These are phyloP conservation scores for Ophiobolus disseminans DNA, from an alignment of 2,329 filamentous ascomycete genomes.

Conservation along the genomic window DNA sequence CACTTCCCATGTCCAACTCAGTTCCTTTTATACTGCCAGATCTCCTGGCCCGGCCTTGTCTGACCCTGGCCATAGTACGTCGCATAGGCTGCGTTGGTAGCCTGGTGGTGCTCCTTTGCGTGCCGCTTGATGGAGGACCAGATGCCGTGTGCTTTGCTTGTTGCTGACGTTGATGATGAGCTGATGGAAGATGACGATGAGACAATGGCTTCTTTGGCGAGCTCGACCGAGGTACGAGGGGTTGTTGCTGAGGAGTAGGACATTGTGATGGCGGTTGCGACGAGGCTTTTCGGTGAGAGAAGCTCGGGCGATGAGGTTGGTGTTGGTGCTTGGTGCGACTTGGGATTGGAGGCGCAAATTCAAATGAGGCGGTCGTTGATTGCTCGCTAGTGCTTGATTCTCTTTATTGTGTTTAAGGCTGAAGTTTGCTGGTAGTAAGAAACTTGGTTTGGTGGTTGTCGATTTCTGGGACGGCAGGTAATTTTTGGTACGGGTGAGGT, in stretches of 20 bases:
- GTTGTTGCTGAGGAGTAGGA: constrained; percentile 23
- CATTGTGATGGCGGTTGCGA: constrained; percentile 7
- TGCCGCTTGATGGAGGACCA: constrained; percentile 28
- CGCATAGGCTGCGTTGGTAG: constrained; percentile 27
- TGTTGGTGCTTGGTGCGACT: not conserved
- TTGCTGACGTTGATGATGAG: constrained; percentile 3
- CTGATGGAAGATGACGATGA: constrained; percentile 8
- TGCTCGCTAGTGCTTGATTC: too few relatives aligned
- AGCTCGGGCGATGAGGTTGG: not conserved
- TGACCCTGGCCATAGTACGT: constrained; percentile 27
- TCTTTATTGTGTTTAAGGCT: too few relatives aligned
- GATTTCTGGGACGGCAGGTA: too few relatives aligned
- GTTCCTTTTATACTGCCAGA: constrained; percentile 29
- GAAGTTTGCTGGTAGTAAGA: too few relatives aligned
- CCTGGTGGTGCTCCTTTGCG: constrained; percentile 30
- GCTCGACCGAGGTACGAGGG: constrained; percentile 25
- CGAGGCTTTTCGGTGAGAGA: not conserved
- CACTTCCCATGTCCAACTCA: constrained; percentile 6
- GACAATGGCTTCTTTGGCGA: constrained; percentile 14
- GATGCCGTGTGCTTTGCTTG: constrained; percentile 9
- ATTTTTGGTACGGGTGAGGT: too few relatives aligned
- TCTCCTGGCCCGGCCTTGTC: constrained; percentile 7
- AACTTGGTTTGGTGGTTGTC: too few relatives aligned
- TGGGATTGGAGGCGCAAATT: not conserved
- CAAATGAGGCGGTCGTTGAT: too few relatives aligned